These are phyloP conservation scores for Pseudocercospora cruenta DNA, from an alignment of 2,329 filamentous ascomycete species.

Conservation along the genomic window DNA sequence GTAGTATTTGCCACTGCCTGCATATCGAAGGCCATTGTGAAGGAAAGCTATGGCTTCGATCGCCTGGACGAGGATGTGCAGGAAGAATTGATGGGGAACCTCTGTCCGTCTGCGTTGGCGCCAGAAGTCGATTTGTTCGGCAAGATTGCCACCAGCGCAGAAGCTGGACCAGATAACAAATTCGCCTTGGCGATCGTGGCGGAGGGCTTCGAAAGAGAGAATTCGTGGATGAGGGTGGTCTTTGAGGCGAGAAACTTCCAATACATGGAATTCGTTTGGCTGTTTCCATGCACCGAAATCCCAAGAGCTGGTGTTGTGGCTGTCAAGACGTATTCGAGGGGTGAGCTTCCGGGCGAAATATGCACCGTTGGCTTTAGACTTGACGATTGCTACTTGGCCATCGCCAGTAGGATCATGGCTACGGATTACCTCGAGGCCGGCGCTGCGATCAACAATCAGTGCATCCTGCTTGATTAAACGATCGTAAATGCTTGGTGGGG, in stretches of 20 bases:
- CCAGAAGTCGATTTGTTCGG: constrained; percentile 11
- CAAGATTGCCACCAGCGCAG: constrained; percentile 24
- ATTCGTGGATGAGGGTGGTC: neutral
- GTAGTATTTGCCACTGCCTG: constrained; percentile 12
- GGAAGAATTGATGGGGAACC: constrained; percentile 23
- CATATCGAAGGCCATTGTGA: constrained; percentile 23
- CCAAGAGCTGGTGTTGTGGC: neutral
- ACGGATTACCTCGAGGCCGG: neutral
- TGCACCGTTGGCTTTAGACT: neutral
- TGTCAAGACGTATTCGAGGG: neutral
- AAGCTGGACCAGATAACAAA: neutral
- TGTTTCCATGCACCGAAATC: neutral
- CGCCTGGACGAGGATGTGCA: constrained; percentile 24
- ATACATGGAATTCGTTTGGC: neutral
- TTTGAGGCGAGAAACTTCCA: neutral
- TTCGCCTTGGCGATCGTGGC: neutral
- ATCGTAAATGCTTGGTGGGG: neutral
- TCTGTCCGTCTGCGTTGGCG: neutral
- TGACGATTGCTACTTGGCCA: neutral
- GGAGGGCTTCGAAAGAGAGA: neutral
- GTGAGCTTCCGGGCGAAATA: neutral
- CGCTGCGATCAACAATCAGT: neutral
- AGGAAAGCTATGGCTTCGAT: constrained; percentile 22
- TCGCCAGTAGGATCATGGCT: neutral
- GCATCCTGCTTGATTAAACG: neutral